phyloP scores from a whole-genome alignment of 1,284 basidiomycete genomes.

The Inonotus hispidus region DNA sequence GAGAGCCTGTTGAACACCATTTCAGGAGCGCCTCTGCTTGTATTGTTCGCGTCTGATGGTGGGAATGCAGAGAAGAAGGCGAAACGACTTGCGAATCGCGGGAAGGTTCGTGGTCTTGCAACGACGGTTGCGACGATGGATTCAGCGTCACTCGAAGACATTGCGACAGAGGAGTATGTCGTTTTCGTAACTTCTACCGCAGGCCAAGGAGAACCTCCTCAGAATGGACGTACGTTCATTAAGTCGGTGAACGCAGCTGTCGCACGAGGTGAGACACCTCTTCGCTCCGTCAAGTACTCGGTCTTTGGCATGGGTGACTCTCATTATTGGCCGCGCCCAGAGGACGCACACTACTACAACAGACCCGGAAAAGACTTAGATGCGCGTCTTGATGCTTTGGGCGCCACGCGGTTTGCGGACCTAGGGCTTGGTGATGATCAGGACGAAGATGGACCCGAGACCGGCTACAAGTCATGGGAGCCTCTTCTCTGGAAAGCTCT shows the following conservation, averaged over 20 bases:
- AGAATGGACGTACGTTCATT: constrained; percentile 90
- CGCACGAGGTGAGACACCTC: constrained; percentile 46
- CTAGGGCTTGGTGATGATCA: constrained; percentile 95
- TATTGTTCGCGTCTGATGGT: constrained; percentile 92
- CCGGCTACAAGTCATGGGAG: constrained; percentile 96
- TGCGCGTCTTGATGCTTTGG: constrained; percentile 68
- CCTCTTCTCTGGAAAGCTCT: constrained; percentile 90
- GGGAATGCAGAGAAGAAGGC: constrained; percentile 95
- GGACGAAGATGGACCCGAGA: constrained; percentile 94
- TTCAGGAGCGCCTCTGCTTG: constrained; percentile 85
- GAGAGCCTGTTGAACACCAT: constrained; percentile 80
- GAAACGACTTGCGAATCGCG: constrained; percentile 81
- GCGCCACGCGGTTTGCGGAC: constrained; percentile 65
- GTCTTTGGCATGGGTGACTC: constrained; percentile 98
- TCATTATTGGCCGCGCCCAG: constrained; percentile 97
- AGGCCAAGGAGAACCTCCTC: constrained; percentile 97
- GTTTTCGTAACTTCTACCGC: constrained; percentile 92
- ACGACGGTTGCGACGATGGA: constrained; percentile 72
- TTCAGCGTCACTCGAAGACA: constrained; percentile 68
- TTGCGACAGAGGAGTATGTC: constrained; percentile 78
- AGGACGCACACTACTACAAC: constrained; percentile 98
- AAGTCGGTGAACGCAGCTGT: constrained; percentile 78
- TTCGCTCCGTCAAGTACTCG: constrained; percentile 65
- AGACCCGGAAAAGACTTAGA: constrained; percentile 93
- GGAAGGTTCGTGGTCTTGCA: constrained; percentile 81